Evolutionary conservation across 164 flowering plant genomes (phyloP).

Genomic region (Piper longum): DNA sequence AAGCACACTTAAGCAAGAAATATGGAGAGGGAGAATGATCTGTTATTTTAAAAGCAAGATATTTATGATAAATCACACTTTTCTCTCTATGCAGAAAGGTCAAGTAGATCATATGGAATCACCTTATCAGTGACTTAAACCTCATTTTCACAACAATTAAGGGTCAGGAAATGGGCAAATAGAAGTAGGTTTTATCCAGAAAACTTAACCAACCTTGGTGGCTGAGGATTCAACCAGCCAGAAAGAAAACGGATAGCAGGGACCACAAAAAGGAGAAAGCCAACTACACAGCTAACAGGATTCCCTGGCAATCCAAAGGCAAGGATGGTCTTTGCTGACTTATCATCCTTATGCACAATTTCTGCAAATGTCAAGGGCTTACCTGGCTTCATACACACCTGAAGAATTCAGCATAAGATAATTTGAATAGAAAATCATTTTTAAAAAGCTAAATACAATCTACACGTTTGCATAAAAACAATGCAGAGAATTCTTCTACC

Average conservation of each 20-base stretch:
- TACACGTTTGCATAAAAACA: too few species aligned
- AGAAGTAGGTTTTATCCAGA: neutral
- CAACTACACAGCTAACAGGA: conserved; percentile 88
- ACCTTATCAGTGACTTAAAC: too few species aligned
- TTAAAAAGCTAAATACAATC: neutral
- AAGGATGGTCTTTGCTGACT: conserved; percentile 34
- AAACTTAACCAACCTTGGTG: conserved; percentile 37
- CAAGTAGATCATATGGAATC: too few species aligned
- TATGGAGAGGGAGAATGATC: too few species aligned
- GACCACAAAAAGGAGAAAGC: conserved; percentile 71
- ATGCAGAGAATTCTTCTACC: conserved; percentile 22
- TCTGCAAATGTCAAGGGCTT: conserved; percentile 90
- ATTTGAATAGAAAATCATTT: neutral
- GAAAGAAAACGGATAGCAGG: conserved; percentile 70
- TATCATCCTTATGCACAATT: conserved; percentile 25
- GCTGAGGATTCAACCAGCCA: conserved; percentile 76
- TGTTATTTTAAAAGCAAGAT: too few species aligned
- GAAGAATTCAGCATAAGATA: conserved; percentile 2
- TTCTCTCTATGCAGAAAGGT: too few species aligned
- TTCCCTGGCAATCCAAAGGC: conserved; percentile 98
- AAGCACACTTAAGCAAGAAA: too few species aligned
- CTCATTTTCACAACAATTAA: too few species aligned
- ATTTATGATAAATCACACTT: too few species aligned
- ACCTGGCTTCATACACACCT: conserved; percentile 91
- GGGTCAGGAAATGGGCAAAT: too few species aligned